A percentile compares a stretch with the other conserved stretches of the same genome.
Evolutionary conservation across 176 grass and related monocot species (phyloP).

Genomic region (Canna indica): DNA sequence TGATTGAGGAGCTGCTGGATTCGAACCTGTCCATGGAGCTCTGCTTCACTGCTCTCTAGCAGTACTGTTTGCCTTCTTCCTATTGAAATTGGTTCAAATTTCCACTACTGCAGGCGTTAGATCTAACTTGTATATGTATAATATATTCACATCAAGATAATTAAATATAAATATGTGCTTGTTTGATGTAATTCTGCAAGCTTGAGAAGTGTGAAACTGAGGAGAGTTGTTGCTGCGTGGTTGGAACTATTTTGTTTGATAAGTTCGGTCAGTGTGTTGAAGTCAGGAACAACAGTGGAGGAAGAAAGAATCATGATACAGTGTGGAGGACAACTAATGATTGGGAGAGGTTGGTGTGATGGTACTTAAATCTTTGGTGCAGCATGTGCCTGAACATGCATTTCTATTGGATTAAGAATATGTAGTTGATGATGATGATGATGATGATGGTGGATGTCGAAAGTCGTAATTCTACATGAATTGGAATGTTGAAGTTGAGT

Average conservation of each 20-base stretch:
- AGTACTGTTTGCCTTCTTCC: too few relatives aligned
- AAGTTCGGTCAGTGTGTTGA: not conserved
- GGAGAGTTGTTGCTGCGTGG: too few relatives aligned
- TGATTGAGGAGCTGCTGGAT: conserved; percentile 94
- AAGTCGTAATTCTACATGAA: too few relatives aligned
- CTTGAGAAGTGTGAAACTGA: not conserved
- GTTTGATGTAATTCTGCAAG: not conserved
- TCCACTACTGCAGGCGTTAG: not conserved
- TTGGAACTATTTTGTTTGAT: too few relatives aligned
- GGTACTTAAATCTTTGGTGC: conserved; percentile 23
- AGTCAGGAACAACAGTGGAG: not conserved
- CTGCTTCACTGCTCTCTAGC: conserved; percentile 38
- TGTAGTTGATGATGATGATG: too few relatives aligned
- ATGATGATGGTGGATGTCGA: too few relatives aligned
- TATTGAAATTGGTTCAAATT: not conserved
- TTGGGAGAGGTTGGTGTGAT: not conserved
- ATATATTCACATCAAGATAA: not conserved
- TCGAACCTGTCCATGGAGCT: conserved; percentile 95
- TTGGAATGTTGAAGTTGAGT: too few relatives aligned
- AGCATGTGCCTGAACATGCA: conserved; percentile 62
- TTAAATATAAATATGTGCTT: not conserved
- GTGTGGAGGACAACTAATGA: not conserved
- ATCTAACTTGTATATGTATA: not conserved
- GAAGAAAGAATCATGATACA: not conserved
- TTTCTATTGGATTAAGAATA: too few relatives aligned